A percentile compares a stretch with the other conserved stretches of the same genome.
phyloP scores from a whole-genome alignment of 2,329 filamentous ascomycete genomes.

The Scedosporium dehoogii region DNA sequence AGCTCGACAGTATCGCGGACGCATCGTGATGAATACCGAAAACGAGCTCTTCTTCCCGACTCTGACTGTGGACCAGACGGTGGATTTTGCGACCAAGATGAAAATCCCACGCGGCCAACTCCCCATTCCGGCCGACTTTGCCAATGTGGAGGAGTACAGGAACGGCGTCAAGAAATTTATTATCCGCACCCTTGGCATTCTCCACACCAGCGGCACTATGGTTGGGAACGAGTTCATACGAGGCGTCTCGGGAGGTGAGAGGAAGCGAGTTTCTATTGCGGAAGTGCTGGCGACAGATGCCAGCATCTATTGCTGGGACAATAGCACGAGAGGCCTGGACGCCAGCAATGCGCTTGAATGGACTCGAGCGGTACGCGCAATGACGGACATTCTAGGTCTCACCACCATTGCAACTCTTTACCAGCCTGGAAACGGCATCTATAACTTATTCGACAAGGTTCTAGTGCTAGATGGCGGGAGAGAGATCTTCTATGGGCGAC shows the following conservation, averaged over 20 bases:
- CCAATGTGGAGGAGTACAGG: conserved; percentile 34
- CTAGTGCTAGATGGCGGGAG: conserved; percentile 57
- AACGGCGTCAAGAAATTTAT: conserved; percentile 41
- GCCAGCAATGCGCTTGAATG: conserved; percentile 51
- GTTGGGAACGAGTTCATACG: conserved; percentile 58
- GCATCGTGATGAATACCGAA: conserved; percentile 62
- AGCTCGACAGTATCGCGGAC: conserved; percentile 39
- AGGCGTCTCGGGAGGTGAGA: conserved; percentile 58
- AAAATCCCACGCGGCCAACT: conserved; percentile 35
- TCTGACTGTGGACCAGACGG: conserved; percentile 60
- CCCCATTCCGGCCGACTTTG: conserved; percentile 31
- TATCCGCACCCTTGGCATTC: conserved; percentile 45
- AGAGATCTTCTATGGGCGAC: conserved; percentile 55
- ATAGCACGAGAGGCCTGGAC: conserved; percentile 55
- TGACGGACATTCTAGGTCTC: conserved; percentile 53
- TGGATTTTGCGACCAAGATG: conserved; percentile 57
- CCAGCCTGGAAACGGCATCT: conserved; percentile 61
- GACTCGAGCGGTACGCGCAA: conserved; percentile 48
- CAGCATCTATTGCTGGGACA: conserved; percentile 58
- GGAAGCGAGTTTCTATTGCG: conserved; percentile 60
- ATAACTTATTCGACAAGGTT: conserved; percentile 61
- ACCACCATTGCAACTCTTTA: conserved; percentile 56
- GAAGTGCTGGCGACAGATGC: conserved; percentile 50
- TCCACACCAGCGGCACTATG: conserved; percentile 53
- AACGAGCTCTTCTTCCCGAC: conserved; percentile 57